Conservation (phyloP, 148 eudicot species). For the Rhododendron griersonianum region DNA sequence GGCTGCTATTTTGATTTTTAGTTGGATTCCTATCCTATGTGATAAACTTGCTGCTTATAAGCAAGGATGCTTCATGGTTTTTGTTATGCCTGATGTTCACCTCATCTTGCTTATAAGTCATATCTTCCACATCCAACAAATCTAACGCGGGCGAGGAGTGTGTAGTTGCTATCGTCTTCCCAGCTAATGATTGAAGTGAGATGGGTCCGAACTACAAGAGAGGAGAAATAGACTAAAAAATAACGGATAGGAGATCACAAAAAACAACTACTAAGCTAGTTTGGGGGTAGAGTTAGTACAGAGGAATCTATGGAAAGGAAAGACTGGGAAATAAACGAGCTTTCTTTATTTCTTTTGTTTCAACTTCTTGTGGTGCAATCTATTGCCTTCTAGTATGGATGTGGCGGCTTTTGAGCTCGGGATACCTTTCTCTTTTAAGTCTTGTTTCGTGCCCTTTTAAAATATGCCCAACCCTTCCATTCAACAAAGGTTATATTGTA, state of each 20-base stretch:
- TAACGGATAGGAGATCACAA: neutral
- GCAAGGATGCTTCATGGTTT: neutral
- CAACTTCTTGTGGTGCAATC: neutral
- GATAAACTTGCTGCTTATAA: neutral
- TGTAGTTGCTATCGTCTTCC: neutral
- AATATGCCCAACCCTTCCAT: neutral
- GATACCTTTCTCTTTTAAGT: neutral
- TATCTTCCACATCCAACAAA: neutral
- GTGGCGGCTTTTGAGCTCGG: neutral
- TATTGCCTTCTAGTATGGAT: neutral
- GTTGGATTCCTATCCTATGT: neutral
- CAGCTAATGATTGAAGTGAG: neutral
- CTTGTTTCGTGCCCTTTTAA: neutral
- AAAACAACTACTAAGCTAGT: neutral
- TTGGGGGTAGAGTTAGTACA: neutral
- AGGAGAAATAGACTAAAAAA: neutral
- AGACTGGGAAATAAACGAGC: neutral
- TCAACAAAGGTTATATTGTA: neutral
- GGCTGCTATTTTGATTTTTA: slow-evolving; percentile 1
- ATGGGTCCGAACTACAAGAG: neutral
- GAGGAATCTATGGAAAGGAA: neutral
- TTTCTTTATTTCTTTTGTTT: neutral
- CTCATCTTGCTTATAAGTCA: neutral
- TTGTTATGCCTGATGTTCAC: neutral
- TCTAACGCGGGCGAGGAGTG: neutral